Evolutionary conservation across 139 green algal species (phyloP).

Genomic region (Spirogloea muscicola): DNA sequence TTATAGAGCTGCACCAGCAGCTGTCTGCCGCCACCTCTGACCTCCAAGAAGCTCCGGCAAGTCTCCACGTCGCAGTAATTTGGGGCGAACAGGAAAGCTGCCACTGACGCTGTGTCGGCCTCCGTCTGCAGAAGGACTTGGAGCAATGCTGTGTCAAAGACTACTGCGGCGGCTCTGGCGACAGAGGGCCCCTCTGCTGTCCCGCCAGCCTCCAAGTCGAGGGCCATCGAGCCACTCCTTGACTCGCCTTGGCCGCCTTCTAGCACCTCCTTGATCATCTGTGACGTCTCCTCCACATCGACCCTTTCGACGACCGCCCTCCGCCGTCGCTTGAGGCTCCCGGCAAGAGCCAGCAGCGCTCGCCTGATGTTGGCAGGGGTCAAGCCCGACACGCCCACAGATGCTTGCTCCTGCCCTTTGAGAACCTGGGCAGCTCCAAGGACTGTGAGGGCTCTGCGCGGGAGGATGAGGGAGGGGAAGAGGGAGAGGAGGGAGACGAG

Average conservation of each 20-base stretch:
- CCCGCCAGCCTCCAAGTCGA: neutral
- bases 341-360: no score
- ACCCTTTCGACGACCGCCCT: no score
- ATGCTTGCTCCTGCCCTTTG: neutral
- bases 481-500: conserved; percentile 59
- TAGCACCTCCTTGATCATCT: neutral
- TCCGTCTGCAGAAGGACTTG: conserved; percentile 65
- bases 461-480: conserved; percentile 61
- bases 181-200: neutral
- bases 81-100: conserved; percentile 13
- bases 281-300: no score
- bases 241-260: neutral
- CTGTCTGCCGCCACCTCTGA: no score
- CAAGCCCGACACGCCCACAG: neutral
- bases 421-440: neutral
- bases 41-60: no score
- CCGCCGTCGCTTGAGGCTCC: neutral
- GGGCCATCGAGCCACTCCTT: neutral
- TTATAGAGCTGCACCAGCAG: no score
- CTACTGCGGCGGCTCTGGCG: conserved; percentile 8
- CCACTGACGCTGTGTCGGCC: no score
- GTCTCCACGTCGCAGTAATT: conserved; percentile 30
- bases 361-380: neutral
- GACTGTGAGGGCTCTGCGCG: no score
- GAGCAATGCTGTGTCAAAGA: conserved; percentile 79